Evolutionary conservation across 140 eudicot species (phyloP), one percentile per base, ranked within the genome.

Genomic region (Stevia rebaudiana): DNA sequence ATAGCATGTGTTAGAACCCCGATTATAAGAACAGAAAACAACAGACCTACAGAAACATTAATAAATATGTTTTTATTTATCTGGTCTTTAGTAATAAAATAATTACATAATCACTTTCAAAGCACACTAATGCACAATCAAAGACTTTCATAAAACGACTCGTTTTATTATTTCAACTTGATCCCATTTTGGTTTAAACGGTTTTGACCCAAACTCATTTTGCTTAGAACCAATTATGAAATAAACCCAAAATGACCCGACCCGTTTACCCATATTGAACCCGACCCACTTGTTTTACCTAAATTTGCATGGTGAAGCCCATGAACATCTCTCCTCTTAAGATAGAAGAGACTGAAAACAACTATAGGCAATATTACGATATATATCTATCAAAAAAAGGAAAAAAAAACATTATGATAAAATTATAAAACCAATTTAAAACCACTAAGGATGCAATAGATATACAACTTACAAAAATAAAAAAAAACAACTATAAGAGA

Each of bases 301-400:
- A 88, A 70, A 50, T 82, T 78, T 37, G 80, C 75, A 41, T 84
- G 89, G 62, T 84, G 96, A 61, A 88, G 74, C 74, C 84, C 96
- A 73, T 88, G 83, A 2, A 88, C 94, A 51, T 83, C 86, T 67
- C 81, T 73, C 50, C 94, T 77, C 42, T 83, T 73, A 65, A 75
- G 25, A 76, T 84, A 88, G 73, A 74, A 77, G 50, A 88, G 16
- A 42, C 33, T 46, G 44, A 88, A 82, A 30, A 88, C 60, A 21
- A 57, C 16, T 41, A 88, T 82, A 18, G 96, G 96, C 74, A 88
- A 74, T 71, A 88, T 58, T 13, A 88, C 89, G 15, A 89, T 84
- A 73, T 88, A 88, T 18, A 88, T 6, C 95, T 88, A 30, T 25
- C 80, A 55, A 54, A 47, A 63, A 64, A 23, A 71, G n/a, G 4